Evolutionary conservation across 2,329 filamentous ascomycete species (phyloP).

Genomic region (Monosporascus sp.): DNA sequence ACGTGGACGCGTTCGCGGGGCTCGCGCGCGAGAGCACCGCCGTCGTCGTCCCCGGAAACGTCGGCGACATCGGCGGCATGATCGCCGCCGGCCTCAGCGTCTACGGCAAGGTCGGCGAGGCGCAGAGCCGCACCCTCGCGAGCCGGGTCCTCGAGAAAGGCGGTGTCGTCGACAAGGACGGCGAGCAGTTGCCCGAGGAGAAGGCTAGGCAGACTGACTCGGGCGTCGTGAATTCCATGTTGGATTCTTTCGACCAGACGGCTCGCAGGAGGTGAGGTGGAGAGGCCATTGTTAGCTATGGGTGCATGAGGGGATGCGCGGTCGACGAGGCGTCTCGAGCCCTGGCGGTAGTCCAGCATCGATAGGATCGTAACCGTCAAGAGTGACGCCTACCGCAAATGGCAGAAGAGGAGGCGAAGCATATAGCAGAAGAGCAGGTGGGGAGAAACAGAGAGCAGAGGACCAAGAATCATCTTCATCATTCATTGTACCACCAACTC

Average conservation of each 20-base stretch:
- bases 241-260: conserved; percentile 28
- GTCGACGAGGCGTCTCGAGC: too few relatives aligned
- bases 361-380: too few relatives aligned
- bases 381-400: too few relatives aligned
- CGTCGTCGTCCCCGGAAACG: conserved; percentile 92
- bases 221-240: conserved; percentile 25
- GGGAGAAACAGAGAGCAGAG: too few relatives aligned
- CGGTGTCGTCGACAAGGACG: conserved; percentile 9
- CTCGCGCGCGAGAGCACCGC: conserved; percentile 93
- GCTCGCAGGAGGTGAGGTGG: conserved; percentile 16
- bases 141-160: conserved; percentile 40
- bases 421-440: too few relatives aligned
- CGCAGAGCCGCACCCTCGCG: conserved; percentile 65
- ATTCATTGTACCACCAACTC: too few relatives aligned
- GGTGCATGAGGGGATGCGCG: background rate
- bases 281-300: background rate
- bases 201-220: conserved; percentile 8
- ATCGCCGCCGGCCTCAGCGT: conserved; percentile 94
- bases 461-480: too few relatives aligned
- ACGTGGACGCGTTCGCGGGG: conserved; percentile 90
- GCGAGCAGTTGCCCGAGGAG: conserved; percentile 14
- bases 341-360: too few relatives aligned
- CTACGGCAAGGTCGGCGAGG: conserved; percentile 85
- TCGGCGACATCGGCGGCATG: conserved; percentile 94
- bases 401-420: too few relatives aligned